Evolutionary conservation across 2,329 filamentous ascomycete species (phyloP).

Genomic region (Penicillium freii): DNA sequence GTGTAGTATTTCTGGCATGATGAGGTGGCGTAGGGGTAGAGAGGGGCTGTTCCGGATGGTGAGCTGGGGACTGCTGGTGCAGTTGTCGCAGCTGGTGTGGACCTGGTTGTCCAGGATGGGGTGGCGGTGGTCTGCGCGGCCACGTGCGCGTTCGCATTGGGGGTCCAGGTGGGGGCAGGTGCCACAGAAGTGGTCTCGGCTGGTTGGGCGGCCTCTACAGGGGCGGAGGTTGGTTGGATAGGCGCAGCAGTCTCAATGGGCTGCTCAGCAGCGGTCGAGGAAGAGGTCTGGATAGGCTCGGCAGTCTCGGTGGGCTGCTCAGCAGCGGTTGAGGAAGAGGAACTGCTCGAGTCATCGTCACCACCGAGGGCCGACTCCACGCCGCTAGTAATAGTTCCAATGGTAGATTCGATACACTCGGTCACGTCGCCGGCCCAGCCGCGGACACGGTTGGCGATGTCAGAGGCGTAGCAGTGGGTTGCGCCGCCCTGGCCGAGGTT

Average conservation of each 20-base stretch:
- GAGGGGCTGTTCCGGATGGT: conserved; percentile 11
- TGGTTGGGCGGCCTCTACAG: background rate
- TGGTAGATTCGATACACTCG: conserved; percentile 15
- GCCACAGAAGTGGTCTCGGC: background rate
- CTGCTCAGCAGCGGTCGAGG: conserved; percentile 4
- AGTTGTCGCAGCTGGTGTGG: conserved; percentile 6
- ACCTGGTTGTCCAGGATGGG: conserved; percentile 9
- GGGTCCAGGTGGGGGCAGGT: background rate
- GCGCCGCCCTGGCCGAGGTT: conserved; percentile 34
- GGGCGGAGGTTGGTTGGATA: conserved; percentile 4
- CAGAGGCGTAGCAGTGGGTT: conserved; percentile 31
- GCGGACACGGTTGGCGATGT: conserved; percentile 31
- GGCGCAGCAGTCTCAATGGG: conserved; percentile 2
- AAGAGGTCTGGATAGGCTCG: conserved; percentile 6
- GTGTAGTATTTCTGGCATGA: conserved; percentile 24
- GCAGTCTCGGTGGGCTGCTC: conserved; percentile 8
- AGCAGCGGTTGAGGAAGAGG: conserved; percentile 4
- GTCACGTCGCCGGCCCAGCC: conserved; percentile 26
- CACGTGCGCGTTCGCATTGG: background rate
- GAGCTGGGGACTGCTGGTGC: conserved; percentile 3
- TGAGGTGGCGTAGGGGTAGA: conserved; percentile 25
- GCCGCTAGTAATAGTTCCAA: conserved; percentile 15
- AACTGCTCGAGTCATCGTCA: conserved; percentile 13
- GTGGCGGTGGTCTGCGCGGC: background rate
- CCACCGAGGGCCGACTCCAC: conserved; percentile 6